Percentiles rank a stretch among this genome's conserved stretches.
Evolutionary conservation across 495 filamentous ascomycete genomes (phyloP).

Genomic region (Trichoderma parareesei): DNA sequence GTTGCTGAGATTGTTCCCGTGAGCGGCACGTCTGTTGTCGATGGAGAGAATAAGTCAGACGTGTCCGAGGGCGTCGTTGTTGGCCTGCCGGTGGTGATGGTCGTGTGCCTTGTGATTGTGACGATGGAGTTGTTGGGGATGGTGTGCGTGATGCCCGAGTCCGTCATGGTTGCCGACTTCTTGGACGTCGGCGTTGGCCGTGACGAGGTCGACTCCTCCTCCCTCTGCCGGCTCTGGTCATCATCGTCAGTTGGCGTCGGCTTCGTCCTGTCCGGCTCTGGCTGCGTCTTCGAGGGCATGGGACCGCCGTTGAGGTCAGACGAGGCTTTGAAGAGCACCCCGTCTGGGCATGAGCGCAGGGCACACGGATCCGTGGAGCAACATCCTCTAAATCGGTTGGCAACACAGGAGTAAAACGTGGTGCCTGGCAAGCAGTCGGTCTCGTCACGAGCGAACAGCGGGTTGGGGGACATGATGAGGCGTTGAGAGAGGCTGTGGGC

Average conservation of each 20-base stretch:
- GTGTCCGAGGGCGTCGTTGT: background rate
- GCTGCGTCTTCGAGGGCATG: background rate
- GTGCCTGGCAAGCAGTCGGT: background rate
- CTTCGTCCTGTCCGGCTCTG: background rate
- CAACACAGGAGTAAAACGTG: background rate
- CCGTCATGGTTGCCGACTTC: background rate
- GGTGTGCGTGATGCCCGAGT: slow-evolving; percentile 7
- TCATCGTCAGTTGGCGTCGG: background rate
- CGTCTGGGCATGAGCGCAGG: background rate
- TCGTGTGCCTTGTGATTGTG: slow-evolving; percentile 10
- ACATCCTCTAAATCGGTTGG: slow-evolving; percentile 16
- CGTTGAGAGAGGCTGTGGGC: background rate
- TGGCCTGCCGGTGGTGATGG: background rate
- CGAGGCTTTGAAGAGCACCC: background rate
- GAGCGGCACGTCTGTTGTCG: background rate
- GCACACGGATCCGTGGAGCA: slow-evolving; percentile 20
- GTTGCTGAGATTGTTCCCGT: background rate
- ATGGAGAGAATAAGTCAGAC: background rate
- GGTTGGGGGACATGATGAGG: background rate
- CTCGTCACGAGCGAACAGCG: background rate
- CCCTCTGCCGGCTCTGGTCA: background rate
- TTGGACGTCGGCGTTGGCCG: background rate
- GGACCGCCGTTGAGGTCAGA: too few species aligned
- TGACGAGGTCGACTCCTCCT: background rate
- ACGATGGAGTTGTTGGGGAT: slow-evolving; percentile 9